These are phyloP conservation scores for Logfia minima DNA, from an alignment of 129 eudicot species.

Conservation along the genomic window DNA sequence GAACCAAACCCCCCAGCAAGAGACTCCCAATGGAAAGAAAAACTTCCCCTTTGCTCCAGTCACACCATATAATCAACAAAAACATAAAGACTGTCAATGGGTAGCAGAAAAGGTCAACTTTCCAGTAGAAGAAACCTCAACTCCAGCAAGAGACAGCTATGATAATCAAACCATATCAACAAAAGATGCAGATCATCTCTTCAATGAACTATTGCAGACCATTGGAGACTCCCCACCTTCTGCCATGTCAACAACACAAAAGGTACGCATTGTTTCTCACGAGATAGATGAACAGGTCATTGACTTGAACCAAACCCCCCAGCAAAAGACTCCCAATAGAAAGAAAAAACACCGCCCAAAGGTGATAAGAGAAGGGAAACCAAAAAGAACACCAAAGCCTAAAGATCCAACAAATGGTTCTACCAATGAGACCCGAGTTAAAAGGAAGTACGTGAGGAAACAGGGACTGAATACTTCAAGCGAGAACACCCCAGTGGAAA, in stretches of 20 bases:
- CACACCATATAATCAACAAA: too few relatives aligned
- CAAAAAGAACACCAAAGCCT: conserved; percentile 55
- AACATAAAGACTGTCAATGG: too few relatives aligned
- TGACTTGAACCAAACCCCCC: conserved; percentile 78
- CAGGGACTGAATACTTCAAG: conserved; percentile 3
- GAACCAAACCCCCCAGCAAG: conserved; percentile 72
- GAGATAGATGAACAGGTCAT: conserved; percentile 44
- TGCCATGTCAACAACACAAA: conserved; percentile 36
- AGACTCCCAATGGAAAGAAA: conserved; percentile 59
- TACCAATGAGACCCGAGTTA: conserved; percentile 36
- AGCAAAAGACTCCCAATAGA: conserved; percentile 63
- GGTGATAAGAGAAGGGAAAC: conserved; percentile 75
- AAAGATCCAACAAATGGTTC: conserved; percentile 36
- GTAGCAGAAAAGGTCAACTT: too few relatives aligned
- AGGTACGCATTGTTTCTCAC: conserved; percentile 28
- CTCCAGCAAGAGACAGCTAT: not conserved
- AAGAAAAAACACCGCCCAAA: conserved; percentile 75
- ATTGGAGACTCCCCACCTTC: conserved; percentile 43
- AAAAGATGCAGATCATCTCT: conserved; percentile 33
- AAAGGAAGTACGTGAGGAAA: conserved; percentile 71
- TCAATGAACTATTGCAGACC: not conserved
- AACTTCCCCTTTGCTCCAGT: conserved; percentile 21
- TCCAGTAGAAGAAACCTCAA: conserved; percentile 26
- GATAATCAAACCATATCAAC: conserved; percentile 24
- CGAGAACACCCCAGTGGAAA: conserved; percentile 11